Evolutionary conservation across 2,329 filamentous ascomycete species (phyloP).

Genomic region (Phaeosphaeriaceae sp.): DNA sequence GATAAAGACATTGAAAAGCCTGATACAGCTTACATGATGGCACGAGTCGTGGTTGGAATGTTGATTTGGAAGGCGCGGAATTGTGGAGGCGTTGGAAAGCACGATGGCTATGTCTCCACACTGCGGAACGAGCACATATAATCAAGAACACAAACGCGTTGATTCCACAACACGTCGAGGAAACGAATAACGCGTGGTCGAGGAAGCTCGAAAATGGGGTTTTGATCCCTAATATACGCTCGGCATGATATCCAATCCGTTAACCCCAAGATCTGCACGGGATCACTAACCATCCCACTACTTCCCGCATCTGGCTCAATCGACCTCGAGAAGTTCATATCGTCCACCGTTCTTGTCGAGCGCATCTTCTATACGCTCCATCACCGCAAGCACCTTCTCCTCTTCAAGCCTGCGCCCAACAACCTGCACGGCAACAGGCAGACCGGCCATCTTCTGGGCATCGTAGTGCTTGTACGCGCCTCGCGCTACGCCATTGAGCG

Average conservation of each 20-base stretch:
- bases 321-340: conserved; percentile 59
- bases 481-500: conserved; percentile 78
- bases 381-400: conserved; percentile 83
- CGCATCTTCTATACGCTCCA: conserved; percentile 79
- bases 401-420: conserved; percentile 82
- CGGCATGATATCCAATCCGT: neutral
- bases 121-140: neutral
- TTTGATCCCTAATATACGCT: neutral
- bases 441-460: conserved; percentile 79
- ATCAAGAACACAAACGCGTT: neutral
- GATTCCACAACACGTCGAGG: neutral
- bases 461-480: conserved; percentile 90
- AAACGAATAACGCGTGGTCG: neutral
- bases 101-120: neutral
- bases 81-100: neutral
- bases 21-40: neutral
- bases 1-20: neutral
- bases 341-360: conserved; percentile 63
- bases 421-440: conserved; percentile 86
- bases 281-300: neutral
- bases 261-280: neutral
- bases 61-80: neutral
- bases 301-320: conserved; percentile 26
- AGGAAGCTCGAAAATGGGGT: conserved; percentile 10
- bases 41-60: neutral